A percentile compares a stretch with the other conserved stretches of the same genome.
Conservation (phyloP, 106 monocot genomes). For the Ottelia alismoides region DNA sequence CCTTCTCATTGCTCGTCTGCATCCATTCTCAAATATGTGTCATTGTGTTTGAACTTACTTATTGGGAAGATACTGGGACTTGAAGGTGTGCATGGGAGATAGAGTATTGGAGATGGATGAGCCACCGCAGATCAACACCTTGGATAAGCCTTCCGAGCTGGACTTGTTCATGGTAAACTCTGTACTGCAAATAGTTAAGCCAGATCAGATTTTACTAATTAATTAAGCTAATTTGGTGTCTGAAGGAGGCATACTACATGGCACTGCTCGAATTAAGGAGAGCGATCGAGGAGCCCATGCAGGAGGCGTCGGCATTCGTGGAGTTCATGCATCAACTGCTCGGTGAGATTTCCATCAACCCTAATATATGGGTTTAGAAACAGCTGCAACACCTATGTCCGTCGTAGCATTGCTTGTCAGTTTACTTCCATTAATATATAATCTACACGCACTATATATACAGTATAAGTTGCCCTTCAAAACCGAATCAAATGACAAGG, state of each 20-base stretch:
- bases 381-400: too few species aligned
- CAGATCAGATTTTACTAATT: background rate
- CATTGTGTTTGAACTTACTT: background rate
- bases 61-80: too few species aligned
- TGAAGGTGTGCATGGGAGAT: conserved; percentile 10
- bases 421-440: too few species aligned
- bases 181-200: background rate
- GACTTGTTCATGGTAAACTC: conserved; percentile 19
- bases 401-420: too few species aligned
- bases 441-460: too few species aligned
- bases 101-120: background rate
- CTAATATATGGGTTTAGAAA: background rate
- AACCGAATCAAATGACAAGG: background rate
- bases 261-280: conserved; percentile 8
- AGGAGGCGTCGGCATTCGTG: conserved; percentile 10
- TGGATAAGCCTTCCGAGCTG: conserved; percentile 1
- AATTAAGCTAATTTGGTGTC: background rate
- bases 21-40: background rate
- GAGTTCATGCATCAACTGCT: conserved; percentile 14
- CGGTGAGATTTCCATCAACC: conserved; percentile 2
- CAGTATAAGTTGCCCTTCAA: too few species aligned
- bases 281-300: conserved; percentile 9
- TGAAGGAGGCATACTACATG: conserved; percentile 18
- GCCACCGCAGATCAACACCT: background rate
- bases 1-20: background rate